phyloP scores from a whole-genome alignment of 805 yeast genomes.

The Cyberlindnera mississippiensis region DNA sequence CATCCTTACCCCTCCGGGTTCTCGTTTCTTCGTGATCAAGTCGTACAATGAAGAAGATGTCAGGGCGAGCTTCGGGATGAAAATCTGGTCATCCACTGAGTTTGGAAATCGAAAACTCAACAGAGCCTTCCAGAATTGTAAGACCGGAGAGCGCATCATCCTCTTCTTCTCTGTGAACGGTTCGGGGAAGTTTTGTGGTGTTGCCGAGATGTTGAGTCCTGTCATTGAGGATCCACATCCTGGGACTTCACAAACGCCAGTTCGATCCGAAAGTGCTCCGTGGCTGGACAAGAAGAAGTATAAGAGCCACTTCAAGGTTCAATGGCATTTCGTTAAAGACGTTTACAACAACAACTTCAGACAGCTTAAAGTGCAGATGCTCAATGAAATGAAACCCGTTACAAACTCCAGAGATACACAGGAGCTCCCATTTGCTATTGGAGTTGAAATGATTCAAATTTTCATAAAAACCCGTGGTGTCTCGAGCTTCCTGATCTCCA shows the following conservation, averaged over 20 bases:
- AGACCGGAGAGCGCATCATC: conserved; percentile 33
- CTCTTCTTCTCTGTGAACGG: conserved; percentile 56
- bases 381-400: conserved; percentile 47
- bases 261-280: conserved; percentile 27
- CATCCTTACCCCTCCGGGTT: conserved; percentile 28
- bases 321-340: conserved; percentile 50
- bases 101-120: conserved; percentile 51
- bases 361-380: conserved; percentile 34
- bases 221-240: conserved; percentile 20
- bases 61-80: conserved; percentile 42
- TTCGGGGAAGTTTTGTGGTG: conserved; percentile 55
- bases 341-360: conserved; percentile 46
- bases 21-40: conserved; percentile 49
- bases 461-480: conserved; percentile 29
- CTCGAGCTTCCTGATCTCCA: conserved; percentile 17
- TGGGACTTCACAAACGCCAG: neutral
- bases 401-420: conserved; percentile 62
- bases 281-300: conserved; percentile 47
- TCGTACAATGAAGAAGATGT: conserved; percentile 48
- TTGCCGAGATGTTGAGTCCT: conserved; percentile 46
- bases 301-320: conserved; percentile 50
- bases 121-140: conserved; percentile 33
- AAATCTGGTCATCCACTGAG: conserved; percentile 58
- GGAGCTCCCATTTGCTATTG: conserved; percentile 48
- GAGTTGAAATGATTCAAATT: conserved; percentile 42